Conservation (phyloP, 208 protist species). For the Phytomonas sp. region DNA sequence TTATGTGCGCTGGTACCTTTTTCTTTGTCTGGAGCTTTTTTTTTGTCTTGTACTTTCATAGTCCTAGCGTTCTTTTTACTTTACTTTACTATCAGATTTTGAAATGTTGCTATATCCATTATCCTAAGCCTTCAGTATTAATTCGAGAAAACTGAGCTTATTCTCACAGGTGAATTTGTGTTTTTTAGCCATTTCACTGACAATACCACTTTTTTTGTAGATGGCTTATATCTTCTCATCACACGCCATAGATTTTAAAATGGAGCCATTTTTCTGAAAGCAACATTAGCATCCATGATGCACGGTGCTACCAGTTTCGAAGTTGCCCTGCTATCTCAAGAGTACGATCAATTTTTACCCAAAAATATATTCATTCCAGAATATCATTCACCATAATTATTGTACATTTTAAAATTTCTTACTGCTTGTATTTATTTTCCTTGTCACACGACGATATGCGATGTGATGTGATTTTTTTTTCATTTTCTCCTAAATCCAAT, state of each 20-base stretch:
- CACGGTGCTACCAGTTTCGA: neutral
- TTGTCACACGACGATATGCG: neutral
- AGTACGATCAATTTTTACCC: too few species aligned
- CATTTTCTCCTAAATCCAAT: neutral
- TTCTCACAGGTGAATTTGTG: neutral
- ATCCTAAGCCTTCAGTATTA: neutral
- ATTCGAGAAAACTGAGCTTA: neutral
- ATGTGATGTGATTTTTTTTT: neutral
- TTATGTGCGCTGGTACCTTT: neutral
- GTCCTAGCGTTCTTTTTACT: neutral
- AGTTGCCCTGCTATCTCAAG: neutral
- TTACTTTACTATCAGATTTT: neutral
- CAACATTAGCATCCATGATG: neutral
- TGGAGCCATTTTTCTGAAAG: neutral
- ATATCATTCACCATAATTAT: too few species aligned
- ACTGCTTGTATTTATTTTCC: too few species aligned
- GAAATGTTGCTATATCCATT: neutral
- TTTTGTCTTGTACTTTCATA: neutral
- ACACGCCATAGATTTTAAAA: neutral
- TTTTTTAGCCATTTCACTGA: neutral
- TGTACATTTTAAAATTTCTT: too few species aligned
- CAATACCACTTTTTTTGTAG: neutral
- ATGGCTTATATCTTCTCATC: neutral
- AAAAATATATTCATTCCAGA: too few species aligned
- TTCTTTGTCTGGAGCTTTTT: neutral